Base-by-base conservation (phyloP, 495 filamentous ascomycete species). In the Antarctomyces pellizariae region DNA sequence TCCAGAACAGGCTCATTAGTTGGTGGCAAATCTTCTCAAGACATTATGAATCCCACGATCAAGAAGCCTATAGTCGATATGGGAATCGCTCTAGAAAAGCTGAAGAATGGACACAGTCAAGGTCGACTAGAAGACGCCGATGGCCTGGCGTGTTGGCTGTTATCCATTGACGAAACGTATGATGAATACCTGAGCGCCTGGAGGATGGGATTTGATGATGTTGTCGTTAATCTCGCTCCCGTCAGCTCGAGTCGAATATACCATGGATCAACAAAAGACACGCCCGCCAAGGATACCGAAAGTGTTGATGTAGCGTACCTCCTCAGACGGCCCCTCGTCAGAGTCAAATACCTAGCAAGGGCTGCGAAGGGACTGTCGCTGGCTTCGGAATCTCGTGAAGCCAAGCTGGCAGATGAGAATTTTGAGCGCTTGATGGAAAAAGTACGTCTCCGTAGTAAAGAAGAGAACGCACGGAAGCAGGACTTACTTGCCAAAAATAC, bases 301-400 rank as follows among this genome's bases (percentile, higher is more conserved):
- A 71, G 75, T 26, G 86, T 91, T 25, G 84, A 95, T 52, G 86
- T 99, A 30, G 86, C 83, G 7, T 90, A 78, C 43, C 51, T 99
- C 11, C 56, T 95, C 21, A 93, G 90, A 46, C 57, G 83, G 26
- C 86, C 86, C 2, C 51, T 95, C 21, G 74, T 90, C 8, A 64
- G 86, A 26, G 48, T 92, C 28, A 95, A 93, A 45, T 75, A 82
- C 47, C 63, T 95, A 29, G 57, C 70, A 13, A 90, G 78, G 45
- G 75, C 75, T 17, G 65, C 89, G 40, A 80, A 76, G 56, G 63
- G 57, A 10, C 54, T 66, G 11, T 42, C 50, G 8, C 39, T 45
- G 11, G 37, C 51, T 9, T 38, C 36, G 7, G 27, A 30, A 19
- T 45, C 45, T n/a, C 28, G 32, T 7, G 38, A 48, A 11, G 36